These are phyloP conservation scores for Pseudogymnoascus sp. DNA, from an alignment of 2,329 filamentous ascomycete species.

Conservation along the genomic window DNA sequence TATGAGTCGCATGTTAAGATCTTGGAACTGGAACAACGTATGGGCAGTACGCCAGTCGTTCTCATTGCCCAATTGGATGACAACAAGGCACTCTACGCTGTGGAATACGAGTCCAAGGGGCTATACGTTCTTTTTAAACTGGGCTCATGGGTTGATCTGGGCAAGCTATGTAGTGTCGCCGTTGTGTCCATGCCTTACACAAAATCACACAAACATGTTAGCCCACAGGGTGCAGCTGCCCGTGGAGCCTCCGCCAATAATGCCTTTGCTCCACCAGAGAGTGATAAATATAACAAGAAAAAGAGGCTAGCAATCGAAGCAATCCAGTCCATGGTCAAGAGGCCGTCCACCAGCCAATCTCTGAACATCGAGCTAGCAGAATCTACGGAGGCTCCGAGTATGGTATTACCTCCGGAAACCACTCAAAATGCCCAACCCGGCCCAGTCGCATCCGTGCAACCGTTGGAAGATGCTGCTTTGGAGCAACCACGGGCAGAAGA, in stretches of 20 bases:
- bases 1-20: conserved; percentile 56
- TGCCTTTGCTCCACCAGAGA: conserved; percentile 10
- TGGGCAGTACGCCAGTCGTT: conserved; percentile 45
- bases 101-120: conserved; percentile 55
- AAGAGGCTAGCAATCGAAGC: conserved; percentile 54
- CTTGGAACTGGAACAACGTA: conserved; percentile 54
- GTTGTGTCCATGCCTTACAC: conserved; percentile 36
- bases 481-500: conserved; percentile 16
- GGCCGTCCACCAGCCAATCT: conserved; percentile 19
- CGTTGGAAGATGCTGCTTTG: not conserved
- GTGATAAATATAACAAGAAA: conserved; percentile 34
- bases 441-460: not conserved
- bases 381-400: not conserved
- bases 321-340: conserved; percentile 52
- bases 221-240: conserved; percentile 13
- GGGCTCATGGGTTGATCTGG: conserved; percentile 55
- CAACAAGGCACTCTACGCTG: conserved; percentile 46
- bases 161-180: conserved; percentile 42
- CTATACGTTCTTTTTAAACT: conserved; percentile 63
- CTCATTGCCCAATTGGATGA: conserved; percentile 54
- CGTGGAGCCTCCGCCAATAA: conserved; percentile 7
- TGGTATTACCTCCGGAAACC: not conserved
- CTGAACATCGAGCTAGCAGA: not conserved
- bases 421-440: not conserved
- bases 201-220: conserved; percentile 24